Evolutionary conservation across 306 rosid species (phyloP), one percentile per base, ranked within the genome.

Genomic region (Fagus crenata): DNA sequence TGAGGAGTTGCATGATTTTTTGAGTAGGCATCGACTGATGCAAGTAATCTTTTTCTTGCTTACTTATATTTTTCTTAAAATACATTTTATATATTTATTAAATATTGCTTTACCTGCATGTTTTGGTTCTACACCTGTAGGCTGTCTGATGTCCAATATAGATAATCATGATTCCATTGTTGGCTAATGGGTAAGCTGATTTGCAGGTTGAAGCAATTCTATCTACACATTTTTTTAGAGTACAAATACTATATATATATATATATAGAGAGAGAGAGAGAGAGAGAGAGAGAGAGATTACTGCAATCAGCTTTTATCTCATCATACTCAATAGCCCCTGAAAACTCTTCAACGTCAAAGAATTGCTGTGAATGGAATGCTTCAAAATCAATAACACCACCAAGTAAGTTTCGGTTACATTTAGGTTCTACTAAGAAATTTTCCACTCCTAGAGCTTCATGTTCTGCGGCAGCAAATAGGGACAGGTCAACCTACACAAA

Each of bases 401-500:
- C 74, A 49, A 81, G 37, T 75, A 76, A 78, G 69, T 83, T 72
- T 70, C 79, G 81, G 80, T 81, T 85, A 70, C 74, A 70, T 56
- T 59, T 59, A 63, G 83, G 81, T 59, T 81, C 85, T 49, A 78
- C 77, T 46, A 79, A 81, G 68, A 85, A 81, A 75, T 81, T 81
- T 69, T 81, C 88, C 75, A 81, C 40, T 67, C 85, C 85, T 53
- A 78, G 49, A 65, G 65, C 71, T 67, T 85, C 85, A 51, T 78
- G 83, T 67, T 75, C 88, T 31, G 85, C 74, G 60, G 78, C 79
- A 70, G 87, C 67, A 53, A 85, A 85, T 58, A 85, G 72, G 36
- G 88, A 69, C 61, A 85, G 69, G 69, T 85, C 88, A 41, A 81
- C 85, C 88, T 84, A 76, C 67, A 80, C 54, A 78, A 41, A 78